phyloP scores from a whole-genome alignment of 2,329 filamentous ascomycete genomes.

The Aspergillus spinulosporus region DNA sequence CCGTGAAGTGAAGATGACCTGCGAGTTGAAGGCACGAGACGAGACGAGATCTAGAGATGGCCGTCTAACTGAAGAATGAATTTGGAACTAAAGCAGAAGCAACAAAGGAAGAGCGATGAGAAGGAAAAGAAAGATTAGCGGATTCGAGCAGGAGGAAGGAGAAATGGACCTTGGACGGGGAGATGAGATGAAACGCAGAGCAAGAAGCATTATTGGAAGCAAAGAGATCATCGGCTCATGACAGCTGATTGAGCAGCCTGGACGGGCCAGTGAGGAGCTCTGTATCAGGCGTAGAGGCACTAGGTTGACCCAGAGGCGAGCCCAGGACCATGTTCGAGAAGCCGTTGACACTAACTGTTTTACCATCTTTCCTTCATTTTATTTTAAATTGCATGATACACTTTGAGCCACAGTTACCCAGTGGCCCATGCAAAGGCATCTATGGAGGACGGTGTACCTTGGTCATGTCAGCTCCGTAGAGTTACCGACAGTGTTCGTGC shows the following conservation, averaged over 20 bases:
- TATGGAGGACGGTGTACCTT: too few species aligned
- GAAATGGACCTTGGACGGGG: conserved; percentile 11
- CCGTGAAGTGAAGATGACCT: neutral
- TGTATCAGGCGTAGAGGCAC: conserved; percentile 17
- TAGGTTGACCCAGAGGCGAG: conserved; percentile 21
- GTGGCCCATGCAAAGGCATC: too few species aligned
- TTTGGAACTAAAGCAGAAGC: neutral
- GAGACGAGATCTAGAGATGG: conserved; percentile 2
- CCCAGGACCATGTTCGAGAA: conserved; percentile 21
- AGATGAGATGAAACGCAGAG: conserved; percentile 23
- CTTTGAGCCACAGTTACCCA: neutral
- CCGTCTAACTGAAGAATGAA: conserved; percentile 1
- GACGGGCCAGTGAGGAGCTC: conserved; percentile 24
- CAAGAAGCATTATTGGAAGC: conserved; percentile 22
- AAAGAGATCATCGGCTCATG: conserved; percentile 28
- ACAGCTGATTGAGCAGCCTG: conserved; percentile 26
- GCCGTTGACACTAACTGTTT: conserved; percentile 19
- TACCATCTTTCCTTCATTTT: conserved; percentile 14
- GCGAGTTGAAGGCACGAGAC: conserved; percentile 1
- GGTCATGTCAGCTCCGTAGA: too few species aligned
- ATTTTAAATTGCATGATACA: conserved; percentile 16
- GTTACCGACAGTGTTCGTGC: too few species aligned
- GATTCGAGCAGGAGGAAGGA: neutral
- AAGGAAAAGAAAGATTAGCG: conserved; percentile 16
- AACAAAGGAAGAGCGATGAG: conserved; percentile 11